Conservation (phyloP, 148 eudicot genomes). For the Rhododendron henanense region DNA sequence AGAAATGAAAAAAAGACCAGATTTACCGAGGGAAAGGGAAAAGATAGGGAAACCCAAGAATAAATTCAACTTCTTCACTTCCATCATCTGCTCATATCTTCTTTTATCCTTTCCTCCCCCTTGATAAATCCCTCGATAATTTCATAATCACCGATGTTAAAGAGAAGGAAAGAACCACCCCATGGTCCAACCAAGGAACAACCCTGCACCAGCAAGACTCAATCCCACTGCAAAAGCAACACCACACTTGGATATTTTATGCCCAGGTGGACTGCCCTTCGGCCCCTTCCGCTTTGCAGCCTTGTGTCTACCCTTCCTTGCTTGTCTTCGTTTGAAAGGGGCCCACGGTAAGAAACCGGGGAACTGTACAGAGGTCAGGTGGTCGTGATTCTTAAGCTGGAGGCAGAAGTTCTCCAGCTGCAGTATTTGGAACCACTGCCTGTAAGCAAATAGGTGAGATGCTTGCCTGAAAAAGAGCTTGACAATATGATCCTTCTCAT, state of each 20-base stretch:
- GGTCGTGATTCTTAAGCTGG: conserved; percentile 24
- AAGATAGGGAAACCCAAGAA: neutral
- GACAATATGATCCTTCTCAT: conserved; percentile 36
- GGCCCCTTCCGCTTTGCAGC: conserved; percentile 15
- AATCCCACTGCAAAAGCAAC: conserved; percentile 33
- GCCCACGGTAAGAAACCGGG: conserved; percentile 14
- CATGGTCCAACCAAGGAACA: conserved; percentile 39
- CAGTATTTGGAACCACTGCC: conserved; percentile 39
- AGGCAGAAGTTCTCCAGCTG: conserved; percentile 32
- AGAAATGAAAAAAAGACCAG: neutral
- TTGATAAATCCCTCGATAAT: neutral
- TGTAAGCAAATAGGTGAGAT: conserved; percentile 40
- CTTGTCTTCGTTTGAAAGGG: conserved; percentile 9
- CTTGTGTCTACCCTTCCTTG: conserved; percentile 12
- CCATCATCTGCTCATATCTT: neutral
- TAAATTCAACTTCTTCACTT: neutral
- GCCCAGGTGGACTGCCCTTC: neutral
- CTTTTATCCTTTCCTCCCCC: neutral
- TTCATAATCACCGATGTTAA: neutral
- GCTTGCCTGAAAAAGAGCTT: conserved; percentile 35
- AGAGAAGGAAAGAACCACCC: conserved; percentile 32
- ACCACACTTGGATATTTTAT: conserved; percentile 7
- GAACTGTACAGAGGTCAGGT: neutral
- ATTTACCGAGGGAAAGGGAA: neutral
- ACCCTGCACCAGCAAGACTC: conserved; percentile 42